These are phyloP conservation scores for Leccinum disarticulatum DNA, from an alignment of 768 basidiomycete genomes.

Conservation along the genomic window DNA sequence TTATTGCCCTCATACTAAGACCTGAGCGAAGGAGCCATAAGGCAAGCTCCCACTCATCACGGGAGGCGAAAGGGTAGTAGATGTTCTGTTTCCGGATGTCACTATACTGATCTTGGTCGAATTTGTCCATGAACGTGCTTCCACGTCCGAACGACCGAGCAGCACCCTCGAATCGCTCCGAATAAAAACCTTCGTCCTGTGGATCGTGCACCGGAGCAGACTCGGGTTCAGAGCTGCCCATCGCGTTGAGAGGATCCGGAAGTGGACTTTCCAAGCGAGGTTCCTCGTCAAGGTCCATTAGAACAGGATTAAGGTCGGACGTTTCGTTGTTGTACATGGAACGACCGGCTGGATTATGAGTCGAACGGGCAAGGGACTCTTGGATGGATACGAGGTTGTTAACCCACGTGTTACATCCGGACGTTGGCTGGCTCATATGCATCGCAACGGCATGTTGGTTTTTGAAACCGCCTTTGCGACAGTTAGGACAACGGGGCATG, in stretches of 20 bases:
- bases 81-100: neutral
- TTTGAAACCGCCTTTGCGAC: neutral
- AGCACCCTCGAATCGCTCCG: neutral
- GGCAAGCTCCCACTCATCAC: too few species aligned
- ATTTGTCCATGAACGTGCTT: neutral
- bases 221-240: neutral
- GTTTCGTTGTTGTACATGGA: neutral
- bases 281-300: neutral
- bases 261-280: neutral
- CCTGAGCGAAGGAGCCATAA: too few species aligned
- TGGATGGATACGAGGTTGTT: too few species aligned
- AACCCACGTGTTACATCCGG: too few species aligned
- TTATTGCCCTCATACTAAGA: neutral
- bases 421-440: too few species aligned
- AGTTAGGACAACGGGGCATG: neutral
- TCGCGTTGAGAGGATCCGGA: neutral
- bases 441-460: neutral
- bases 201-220: too few species aligned
- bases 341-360: neutral
- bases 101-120: neutral
- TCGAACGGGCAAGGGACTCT: too few species aligned
- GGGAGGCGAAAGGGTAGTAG: neutral
- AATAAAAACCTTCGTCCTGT: neutral
- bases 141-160: neutral
- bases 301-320: neutral